These are phyloP conservation scores for Erodium maritimum DNA, from an alignment of 345 rosid species.

Conservation along the genomic window DNA sequence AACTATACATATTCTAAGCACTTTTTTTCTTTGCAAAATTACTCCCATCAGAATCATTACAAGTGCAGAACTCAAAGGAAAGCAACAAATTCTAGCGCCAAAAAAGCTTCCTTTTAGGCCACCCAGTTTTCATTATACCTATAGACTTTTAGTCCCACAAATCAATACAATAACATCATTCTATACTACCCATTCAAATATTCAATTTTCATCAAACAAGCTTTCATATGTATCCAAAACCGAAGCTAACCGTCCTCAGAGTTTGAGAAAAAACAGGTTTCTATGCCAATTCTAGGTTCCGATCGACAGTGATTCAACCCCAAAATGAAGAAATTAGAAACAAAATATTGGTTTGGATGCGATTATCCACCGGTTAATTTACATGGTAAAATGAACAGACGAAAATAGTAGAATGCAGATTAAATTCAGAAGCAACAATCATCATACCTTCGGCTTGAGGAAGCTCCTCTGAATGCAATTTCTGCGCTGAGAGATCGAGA, in stretches of 20 bases:
- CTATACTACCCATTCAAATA: too few species aligned
- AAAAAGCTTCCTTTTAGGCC: background rate
- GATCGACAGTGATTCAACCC: background rate
- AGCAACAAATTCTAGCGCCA: too few species aligned
- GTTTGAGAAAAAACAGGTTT: background rate
- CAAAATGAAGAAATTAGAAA: background rate
- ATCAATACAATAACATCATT: too few species aligned
- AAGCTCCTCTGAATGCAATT: background rate
- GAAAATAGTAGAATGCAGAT: too few species aligned
- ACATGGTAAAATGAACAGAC: background rate
- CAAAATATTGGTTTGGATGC: background rate
- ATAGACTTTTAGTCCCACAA: too few species aligned
- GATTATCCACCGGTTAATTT: background rate
- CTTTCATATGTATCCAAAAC: background rate
- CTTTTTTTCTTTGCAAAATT: background rate
- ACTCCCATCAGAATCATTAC: background rate
- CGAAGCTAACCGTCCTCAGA: background rate
- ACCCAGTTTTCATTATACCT: background rate
- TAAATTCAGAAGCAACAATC: background rate
- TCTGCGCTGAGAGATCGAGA: too few species aligned
- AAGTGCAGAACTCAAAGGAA: background rate
- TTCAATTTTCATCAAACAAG: too few species aligned
- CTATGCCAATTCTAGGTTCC: background rate
- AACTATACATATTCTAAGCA: background rate
- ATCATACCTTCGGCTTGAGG: background rate